Evolutionary conservation across 306 rosid species (phyloP).

Genomic region (Sindora glabra): DNA sequence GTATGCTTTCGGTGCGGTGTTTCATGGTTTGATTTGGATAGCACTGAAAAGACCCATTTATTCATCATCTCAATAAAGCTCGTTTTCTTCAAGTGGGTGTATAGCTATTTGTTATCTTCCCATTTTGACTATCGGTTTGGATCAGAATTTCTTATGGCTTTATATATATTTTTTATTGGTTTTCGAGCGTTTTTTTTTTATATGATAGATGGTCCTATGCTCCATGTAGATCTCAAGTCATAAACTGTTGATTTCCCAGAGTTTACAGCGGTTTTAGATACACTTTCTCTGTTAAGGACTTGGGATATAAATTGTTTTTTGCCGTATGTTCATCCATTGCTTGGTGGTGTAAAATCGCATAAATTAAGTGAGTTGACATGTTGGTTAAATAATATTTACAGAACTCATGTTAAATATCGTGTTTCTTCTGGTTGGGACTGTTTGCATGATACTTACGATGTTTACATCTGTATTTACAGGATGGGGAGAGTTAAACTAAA

Average conservation of each 20-base stretch:
- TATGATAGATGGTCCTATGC: background rate
- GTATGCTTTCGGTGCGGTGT: background rate
- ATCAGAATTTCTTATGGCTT: background rate
- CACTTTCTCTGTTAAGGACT: background rate
- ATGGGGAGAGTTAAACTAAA: constrained; percentile 85
- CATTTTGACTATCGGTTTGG: background rate
- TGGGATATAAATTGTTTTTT: background rate
- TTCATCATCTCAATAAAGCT: constrained; percentile 9
- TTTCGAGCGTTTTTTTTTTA: background rate
- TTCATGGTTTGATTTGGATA: background rate
- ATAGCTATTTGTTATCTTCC: background rate
- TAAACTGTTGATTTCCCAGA: background rate
- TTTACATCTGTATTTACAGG: constrained; percentile 32
- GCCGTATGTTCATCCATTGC: background rate
- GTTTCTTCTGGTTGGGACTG: background rate
- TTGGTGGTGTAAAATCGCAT: constrained; percentile 6
- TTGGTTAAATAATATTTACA: background rate
- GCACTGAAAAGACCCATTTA: background rate
- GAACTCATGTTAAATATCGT: background rate
- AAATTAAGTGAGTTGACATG: constrained; percentile 16
- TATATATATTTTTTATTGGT: background rate
- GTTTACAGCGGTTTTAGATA: background rate
- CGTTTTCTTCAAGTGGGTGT: background rate
- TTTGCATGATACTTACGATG: background rate
- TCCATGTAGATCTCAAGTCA: background rate